phyloP scores from a whole-genome alignment of 495 filamentous ascomycete genomes.

The Hypoxylon trugodes region DNA sequence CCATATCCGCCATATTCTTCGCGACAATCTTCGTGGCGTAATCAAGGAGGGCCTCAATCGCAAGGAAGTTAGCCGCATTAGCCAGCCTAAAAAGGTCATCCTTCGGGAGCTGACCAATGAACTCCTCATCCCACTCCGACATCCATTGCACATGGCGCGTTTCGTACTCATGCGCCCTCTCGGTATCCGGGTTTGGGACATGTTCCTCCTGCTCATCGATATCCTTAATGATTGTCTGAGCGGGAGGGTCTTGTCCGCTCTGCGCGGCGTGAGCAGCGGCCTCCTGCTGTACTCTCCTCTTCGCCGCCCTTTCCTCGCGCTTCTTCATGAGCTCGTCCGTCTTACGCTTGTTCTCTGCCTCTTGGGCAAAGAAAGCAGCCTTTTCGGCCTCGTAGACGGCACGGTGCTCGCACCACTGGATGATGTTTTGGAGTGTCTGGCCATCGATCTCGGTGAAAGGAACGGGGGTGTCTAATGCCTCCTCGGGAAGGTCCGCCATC shows the following conservation, averaged over 20 bases:
- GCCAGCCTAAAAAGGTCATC: neutral
- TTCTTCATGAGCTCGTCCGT: neutral
- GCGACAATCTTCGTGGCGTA: slow-evolving; percentile 76
- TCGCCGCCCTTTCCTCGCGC: neutral
- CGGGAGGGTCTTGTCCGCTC: no score
- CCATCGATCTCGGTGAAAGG: neutral
- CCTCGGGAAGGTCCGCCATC: slow-evolving; percentile 17
- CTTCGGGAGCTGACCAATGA: neutral
- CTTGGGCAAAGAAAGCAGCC: no score
- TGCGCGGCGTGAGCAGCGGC: no score
- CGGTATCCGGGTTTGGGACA: no score
- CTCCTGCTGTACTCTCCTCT: no score
- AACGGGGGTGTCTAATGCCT: neutral
- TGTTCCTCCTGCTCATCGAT: neutral
- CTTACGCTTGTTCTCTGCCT: neutral
- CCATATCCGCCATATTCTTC: slow-evolving; percentile 79
- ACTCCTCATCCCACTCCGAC: neutral
- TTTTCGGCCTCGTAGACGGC: neutral
- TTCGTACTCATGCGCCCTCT: no score
- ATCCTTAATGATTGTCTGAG: no score
- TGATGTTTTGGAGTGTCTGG: neutral
- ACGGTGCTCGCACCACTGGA: slow-evolving; percentile 6
- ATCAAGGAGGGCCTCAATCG: slow-evolving; percentile 74
- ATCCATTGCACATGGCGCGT: no score
- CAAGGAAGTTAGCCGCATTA: slow-evolving; percentile 75